Evolutionary conservation across 2,329 filamentous ascomycete genomes (phyloP), one percentile per base, ranked within the genome.

Genomic region (Eurotiales sp.): DNA sequence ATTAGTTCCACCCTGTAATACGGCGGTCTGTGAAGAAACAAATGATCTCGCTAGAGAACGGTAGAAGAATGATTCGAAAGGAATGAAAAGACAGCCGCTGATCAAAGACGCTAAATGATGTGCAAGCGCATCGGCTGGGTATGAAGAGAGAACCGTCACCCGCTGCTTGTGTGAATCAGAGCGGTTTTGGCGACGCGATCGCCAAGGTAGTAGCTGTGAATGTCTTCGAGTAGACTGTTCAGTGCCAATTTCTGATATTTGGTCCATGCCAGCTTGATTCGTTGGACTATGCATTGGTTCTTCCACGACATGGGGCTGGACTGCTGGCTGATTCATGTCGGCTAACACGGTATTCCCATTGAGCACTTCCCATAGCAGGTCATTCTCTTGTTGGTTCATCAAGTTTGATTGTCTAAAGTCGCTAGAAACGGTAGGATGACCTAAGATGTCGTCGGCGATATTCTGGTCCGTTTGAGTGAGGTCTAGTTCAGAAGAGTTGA

Each of bases 131-230:
- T 74, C 71, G 10, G 69, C 66, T 4, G 71, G 69, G 29, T 71
- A 67, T 8, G 66, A 67, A 3, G 71, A 73, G 22, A 74, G 68
- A 14, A 73, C 67, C 3, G 71, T 74, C 14, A 74, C 65, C 41
- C 70, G 64, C 55, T 72, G 70, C 22, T 53, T 43, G 22, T 40
- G 23, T 15, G 21, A 6, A 11, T 27, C 25, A n/a, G 19, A 12
- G 10, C 14, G 27, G n/a, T 39, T 14, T 22, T 47, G 29, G 5
- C 17, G 29, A 2, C 17, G 32, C 8, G 39, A 47, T 11, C 32
- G 25, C 39, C 22, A 42, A 15, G 29, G 30, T 41, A 42, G 39
- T 12, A 34, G 27, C 8, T 15, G 19, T 5, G 51, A 36, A 36
- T 25, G 12, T 17, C 41, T 19, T 6, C 39, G n/a, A 21, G 15